Evolutionary conservation across 441 rosid genomes (phyloP).

Genomic region (Raphanus hybrid): DNA sequence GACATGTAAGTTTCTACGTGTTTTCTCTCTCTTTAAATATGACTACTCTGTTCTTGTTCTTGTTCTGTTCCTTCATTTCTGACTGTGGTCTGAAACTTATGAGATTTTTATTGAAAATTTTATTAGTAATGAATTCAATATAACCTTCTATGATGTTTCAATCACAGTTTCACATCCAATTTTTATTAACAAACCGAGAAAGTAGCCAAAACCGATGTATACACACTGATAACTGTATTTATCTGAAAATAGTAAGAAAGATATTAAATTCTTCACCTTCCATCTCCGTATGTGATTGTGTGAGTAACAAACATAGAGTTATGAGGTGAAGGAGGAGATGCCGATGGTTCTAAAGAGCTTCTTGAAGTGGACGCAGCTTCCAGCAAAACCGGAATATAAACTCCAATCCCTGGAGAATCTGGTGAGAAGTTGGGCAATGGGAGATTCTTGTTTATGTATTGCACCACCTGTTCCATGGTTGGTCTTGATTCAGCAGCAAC

Average conservation of each 20-base stretch:
- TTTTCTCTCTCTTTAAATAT: neutral
- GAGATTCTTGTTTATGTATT: constrained; percentile 44
- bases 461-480: constrained; percentile 53
- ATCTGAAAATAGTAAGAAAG: neutral
- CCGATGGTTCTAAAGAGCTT: constrained; percentile 15
- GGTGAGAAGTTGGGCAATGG: constrained; percentile 43
- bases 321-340: constrained; percentile 1
- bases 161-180: constrained; percentile 20
- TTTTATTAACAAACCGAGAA: neutral
- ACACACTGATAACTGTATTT: neutral
- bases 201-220: neutral
- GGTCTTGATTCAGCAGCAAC: constrained; percentile 46
- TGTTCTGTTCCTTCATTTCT: constrained; percentile 17
- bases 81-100: constrained; percentile 19
- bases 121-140: constrained; percentile 3
- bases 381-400: constrained; percentile 17
- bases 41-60: constrained; percentile 22
- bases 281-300: constrained; percentile 27
- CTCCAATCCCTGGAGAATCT: constrained; percentile 37
- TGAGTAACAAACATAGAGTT: constrained; percentile 31
- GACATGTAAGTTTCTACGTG: neutral
- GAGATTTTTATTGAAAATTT: neutral
- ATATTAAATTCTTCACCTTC: neutral
- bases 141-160: neutral
- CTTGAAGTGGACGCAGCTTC: constrained; percentile 8